Evolutionary conservation across 306 rosid species (phyloP), one percentile per base, ranked within the genome.

Genomic region (Begonia masoniana): DNA sequence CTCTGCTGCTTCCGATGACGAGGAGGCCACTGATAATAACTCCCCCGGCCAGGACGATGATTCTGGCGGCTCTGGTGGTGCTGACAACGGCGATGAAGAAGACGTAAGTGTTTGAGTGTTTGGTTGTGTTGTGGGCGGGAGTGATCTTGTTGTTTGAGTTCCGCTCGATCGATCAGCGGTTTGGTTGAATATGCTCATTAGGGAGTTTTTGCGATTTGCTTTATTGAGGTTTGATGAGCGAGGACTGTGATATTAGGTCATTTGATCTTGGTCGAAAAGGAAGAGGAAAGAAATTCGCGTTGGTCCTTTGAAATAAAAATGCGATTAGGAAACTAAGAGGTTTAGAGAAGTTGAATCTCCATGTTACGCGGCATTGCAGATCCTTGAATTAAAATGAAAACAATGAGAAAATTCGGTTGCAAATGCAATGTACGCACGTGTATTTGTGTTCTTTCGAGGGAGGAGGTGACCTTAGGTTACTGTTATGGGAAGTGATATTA

Each of bases 1-100:
- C 69, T 67, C 94, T 24, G 86, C 88, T 23, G 81, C 58, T 71
- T 80, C 87, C 46, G 88, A 74, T 26, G 87, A 75, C 4, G 95
- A 78, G 3, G 71, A 68, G 36, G 76, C 60, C 13, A 72, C 56
- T 9, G 81, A 50, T 3, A 74, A 67, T 2, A 70, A 56, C 58
- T 55, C 49, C 4, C 69, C 73, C 0, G 70, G 8, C 39, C 39
- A 5, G 39, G 9, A 31, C 7, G 39, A 31, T 31, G 39, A 31
- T 31, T 31, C 39, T 31, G 39, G 39, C 39, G 39, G 36, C 2
- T 74, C 62, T 6, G 84, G 76, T 7, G 83, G 76, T 5, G 79
- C 61, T 46, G 66, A 3, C 0, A 78, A 77, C 8, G 53, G 66
- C 42, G 89, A 75, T 0, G 84, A 79, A 12, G 82, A 76, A 11